These are phyloP conservation scores for Dactylellina sp. DNA, from an alignment of 2,329 filamentous ascomycete species.

Conservation along the genomic window DNA sequence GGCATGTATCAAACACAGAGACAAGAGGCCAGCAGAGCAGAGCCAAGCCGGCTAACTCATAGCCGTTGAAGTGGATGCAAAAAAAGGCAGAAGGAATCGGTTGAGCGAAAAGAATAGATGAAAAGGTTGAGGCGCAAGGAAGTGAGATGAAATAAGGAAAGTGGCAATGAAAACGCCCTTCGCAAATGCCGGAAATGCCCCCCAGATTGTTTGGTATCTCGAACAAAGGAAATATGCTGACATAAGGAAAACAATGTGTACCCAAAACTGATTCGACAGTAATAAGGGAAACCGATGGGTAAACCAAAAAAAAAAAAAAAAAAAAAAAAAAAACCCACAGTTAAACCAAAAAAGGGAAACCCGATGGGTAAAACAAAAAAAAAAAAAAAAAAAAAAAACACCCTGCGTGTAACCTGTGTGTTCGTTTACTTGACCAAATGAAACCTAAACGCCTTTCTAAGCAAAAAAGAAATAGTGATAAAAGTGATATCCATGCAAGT, in stretches of 20 bases:
- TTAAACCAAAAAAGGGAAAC: too few species aligned
- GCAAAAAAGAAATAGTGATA: too few species aligned
- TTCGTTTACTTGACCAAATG: background rate
- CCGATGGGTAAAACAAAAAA: background rate
- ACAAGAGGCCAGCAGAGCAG: background rate
- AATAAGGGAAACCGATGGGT: background rate
- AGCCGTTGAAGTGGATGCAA: background rate
- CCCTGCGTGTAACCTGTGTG: background rate
- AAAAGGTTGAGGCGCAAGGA: background rate
- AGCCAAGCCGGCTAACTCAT: background rate
- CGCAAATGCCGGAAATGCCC: background rate
- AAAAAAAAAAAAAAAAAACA: background rate
- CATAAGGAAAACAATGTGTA: background rate
- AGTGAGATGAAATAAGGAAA: background rate
- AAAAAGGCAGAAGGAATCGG: background rate
- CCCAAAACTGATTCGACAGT: background rate
- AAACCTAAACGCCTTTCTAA: constrained; percentile 2
- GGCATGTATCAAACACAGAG: background rate
- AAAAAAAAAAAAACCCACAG: background rate
- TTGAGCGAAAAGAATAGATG: too few species aligned
- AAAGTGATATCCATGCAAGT: background rate
- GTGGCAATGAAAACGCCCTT: constrained; percentile 15
- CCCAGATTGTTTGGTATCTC: background rate
- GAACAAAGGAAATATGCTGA: constrained; percentile 6
- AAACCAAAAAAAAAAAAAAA: background rate